Base-by-base conservation (phyloP, 306 rosid genomes). In the Mucuna pruriens region DNA sequence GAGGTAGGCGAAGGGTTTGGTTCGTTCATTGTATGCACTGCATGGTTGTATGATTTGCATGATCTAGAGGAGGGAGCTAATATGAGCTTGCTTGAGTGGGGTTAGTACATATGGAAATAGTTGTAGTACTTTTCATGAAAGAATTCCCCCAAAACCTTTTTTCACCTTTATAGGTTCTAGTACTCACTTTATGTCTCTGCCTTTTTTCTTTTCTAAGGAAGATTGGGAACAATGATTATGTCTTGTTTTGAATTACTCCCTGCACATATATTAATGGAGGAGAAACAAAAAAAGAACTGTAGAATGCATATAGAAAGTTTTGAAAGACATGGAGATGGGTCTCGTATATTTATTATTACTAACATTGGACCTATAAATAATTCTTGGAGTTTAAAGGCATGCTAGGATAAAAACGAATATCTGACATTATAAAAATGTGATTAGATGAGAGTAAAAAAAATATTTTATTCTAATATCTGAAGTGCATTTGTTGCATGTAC, bases 1-100 rank as follows among this genome's bases (percentile, higher is more conserved):
- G 80, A 91, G 99, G 99, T 95, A 79, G 74, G 42, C 64, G 66
- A 58, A 49, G 72, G 15, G n/a, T 66, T 48, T 7, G 48, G 23
- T 77, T 6, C 64, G 64, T 51, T 45, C n/a, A 31, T 16, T 25
- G 2, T 70, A 16, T 17, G 9, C 45, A 44, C 9, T 67, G 82
- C 82, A 78, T 78, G 82, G 29, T 67, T 52, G 22, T 11, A 38
- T 80, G 38, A 16, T 66, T 60, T 69, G 75, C 77, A 73, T 15
- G 19, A 52, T 74, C 48, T 17, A 16, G 46, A 40, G 36, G 46
- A 40, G 36, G 76, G 65, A 46, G 65, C n/a, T 71, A 51, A 71
- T 16, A 3, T 71, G 44, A 51, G 60, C 48, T n/a, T n/a, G n/a
- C n/a, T n/a, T 63, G 34, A 17, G 49, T 74, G 15, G 78, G 57